Conservation (phyloP, 495 filamentous ascomycete genomes). For the Xylaria nigripes region DNA sequence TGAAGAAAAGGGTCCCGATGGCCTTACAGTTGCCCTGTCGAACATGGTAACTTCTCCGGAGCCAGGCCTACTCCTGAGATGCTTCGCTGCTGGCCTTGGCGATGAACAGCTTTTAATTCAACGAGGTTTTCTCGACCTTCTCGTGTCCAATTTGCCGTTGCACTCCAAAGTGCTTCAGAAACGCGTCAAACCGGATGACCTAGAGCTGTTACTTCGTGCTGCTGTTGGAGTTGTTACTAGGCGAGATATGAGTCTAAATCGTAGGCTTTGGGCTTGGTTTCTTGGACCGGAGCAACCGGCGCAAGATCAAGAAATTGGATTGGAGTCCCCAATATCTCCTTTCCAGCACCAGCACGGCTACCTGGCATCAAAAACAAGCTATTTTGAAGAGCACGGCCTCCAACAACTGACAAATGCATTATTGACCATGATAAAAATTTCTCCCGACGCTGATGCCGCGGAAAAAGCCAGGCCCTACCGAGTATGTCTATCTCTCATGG, state of each 20-base stretch:
- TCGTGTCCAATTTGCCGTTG: slow-evolving; percentile 87
- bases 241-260: slow-evolving; percentile 92
- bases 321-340: slow-evolving; percentile 42
- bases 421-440: slow-evolving; percentile 61
- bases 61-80: slow-evolving; percentile 80
- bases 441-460: slow-evolving; percentile 41
- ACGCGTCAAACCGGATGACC: slow-evolving; percentile 59
- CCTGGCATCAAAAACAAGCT: slow-evolving; percentile 48
- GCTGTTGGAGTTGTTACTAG: slow-evolving; percentile 77
- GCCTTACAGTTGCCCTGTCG: slow-evolving; percentile 40
- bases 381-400: slow-evolving; percentile 75
- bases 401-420: slow-evolving; percentile 65
- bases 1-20: slow-evolving; percentile 17
- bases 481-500: slow-evolving; percentile 91
- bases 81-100: slow-evolving; percentile 79
- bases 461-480: slow-evolving; percentile 83
- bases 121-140: slow-evolving; percentile 83
- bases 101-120: slow-evolving; percentile 90
- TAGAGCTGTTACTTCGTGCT: slow-evolving; percentile 71
- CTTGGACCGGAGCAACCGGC: slow-evolving; percentile 67
- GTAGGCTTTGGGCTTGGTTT: slow-evolving; percentile 93
- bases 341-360: slow-evolving; percentile 36
- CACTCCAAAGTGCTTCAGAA: slow-evolving; percentile 74
- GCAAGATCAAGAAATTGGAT: slow-evolving; percentile 36
- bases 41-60: slow-evolving; percentile 83